Percentiles rank a stretch among this genome's conserved stretches.
These are phyloP conservation scores for Xylariaceae sp. DNA, from an alignment of 2,329 filamentous ascomycete genomes.

Conservation along the genomic window DNA sequence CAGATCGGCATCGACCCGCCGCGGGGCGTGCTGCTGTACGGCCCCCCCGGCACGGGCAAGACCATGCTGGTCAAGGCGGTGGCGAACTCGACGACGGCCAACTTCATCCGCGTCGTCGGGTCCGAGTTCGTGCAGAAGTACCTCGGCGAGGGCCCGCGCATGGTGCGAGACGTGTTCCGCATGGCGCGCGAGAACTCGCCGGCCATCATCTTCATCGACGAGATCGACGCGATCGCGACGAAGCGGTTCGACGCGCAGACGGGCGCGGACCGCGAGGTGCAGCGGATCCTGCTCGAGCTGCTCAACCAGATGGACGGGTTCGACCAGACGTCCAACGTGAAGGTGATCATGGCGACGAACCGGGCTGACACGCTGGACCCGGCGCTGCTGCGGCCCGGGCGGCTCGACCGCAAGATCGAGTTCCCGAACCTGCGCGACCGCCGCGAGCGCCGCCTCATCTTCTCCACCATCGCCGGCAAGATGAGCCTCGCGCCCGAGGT, in stretches of 20 bases:
- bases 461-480: slow-evolving; percentile 93
- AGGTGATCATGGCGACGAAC: slow-evolving; percentile 99
- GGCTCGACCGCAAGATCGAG: slow-evolving; percentile 97
- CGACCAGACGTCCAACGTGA: slow-evolving; percentile 98
- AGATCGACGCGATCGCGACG: slow-evolving; percentile 97
- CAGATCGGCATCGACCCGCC: slow-evolving; percentile 99
- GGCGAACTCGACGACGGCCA: slow-evolving; percentile 96
- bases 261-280: slow-evolving; percentile 95
- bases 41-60: slow-evolving; percentile 88
- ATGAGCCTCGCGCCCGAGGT: slow-evolving; percentile 98
- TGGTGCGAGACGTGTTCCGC: slow-evolving; percentile 98
- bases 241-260: slow-evolving; percentile 99
- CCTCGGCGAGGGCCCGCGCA: slow-evolving; percentile 93
- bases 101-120: slow-evolving; percentile 96
- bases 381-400: slow-evolving; percentile 88
- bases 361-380: slow-evolving; percentile 96
- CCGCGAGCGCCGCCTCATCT: slow-evolving; percentile 93
- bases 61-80: slow-evolving; percentile 96
- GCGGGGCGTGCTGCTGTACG: slow-evolving; percentile 93
- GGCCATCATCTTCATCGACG: slow-evolving; percentile 99
- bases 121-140: slow-evolving; percentile 99
- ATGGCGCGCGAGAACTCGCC: slow-evolving; percentile 99
- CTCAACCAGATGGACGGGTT: slow-evolving; percentile 99
- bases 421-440: slow-evolving; percentile 95
- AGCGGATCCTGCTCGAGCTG: slow-evolving; percentile 95